Base-by-base conservation (phyloP, 1,284 basidiomycete genomes). In the Papiliotrema nemorosa region DNA sequence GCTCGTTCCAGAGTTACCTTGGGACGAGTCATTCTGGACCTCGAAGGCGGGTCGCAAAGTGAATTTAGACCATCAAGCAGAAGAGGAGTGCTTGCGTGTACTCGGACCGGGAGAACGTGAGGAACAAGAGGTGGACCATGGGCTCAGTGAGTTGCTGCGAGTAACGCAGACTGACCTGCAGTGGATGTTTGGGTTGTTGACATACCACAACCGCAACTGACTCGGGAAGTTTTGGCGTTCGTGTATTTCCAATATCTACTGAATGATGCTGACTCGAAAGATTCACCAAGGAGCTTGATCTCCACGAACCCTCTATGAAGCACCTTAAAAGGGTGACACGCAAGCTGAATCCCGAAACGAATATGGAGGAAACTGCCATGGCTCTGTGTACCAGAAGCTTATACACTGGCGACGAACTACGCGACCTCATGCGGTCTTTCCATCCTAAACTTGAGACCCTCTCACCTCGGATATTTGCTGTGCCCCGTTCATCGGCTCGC, bases 141-240 rank as follows among this genome's bases (percentile, higher is more conserved):
- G 53, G 0, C 49, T 56, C 36, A 63, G 69, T 72, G 50, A 59
- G 67, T 63, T 22, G 36, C 27, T 36, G 47, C 21, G n/a, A 25
- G 3, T 16, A 9, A 20, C 16, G 4, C 9, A 18, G 40, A 46
- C 24, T 29, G 37, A 40, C 31, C 10, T 18, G 5, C 56, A 83
- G 84, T 85, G 44, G 76, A 83, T 34, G 85, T 85, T 40, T 96
- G 90, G 90, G 85, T 83, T 7, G 83, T 91, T n/a, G 85, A 91
- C 62, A 80, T 94, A n/a, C 79, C 81, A 0, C 81, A 88, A 57
- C 79, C 80, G 16, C 80, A 78, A 39, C 71, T 83, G 52, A 85
- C 84, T 21, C 79, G 81, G 5, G 67, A 77, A 1, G 78, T 88
- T 70, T 76, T 91, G 9, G 84, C 81, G 87, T n/a, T n/a, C n/a